A percentile compares a stretch with the other conserved stretches of the same genome.
These are phyloP conservation scores for Phoma herbarum DNA, from an alignment of 2,329 filamentous ascomycete species.

Conservation along the genomic window DNA sequence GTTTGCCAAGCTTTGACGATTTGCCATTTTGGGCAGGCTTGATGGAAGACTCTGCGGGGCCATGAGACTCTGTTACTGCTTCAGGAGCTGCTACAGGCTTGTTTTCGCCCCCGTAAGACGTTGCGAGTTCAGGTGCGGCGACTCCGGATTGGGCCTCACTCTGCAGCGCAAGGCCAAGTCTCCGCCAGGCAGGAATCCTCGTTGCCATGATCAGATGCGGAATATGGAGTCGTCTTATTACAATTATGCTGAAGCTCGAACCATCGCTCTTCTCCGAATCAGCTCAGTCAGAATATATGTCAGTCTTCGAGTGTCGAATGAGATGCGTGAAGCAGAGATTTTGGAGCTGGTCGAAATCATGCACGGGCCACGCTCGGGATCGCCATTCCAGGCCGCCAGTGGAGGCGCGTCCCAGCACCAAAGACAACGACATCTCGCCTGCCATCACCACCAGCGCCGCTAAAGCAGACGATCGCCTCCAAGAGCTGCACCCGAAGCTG, in stretches of 20 bases:
- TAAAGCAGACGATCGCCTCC: slow-evolving; percentile 43
- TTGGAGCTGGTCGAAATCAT: slow-evolving; percentile 30
- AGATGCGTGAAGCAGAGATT: slow-evolving; percentile 46
- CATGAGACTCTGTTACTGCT: slow-evolving; percentile 16
- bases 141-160: slow-evolving; percentile 55
- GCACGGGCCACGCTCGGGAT: slow-evolving; percentile 16
- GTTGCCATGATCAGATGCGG: slow-evolving; percentile 44
- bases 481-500: slow-evolving; percentile 43
- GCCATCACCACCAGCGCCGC: slow-evolving; percentile 34
- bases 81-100: slow-evolving; percentile 21
- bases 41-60: slow-evolving; percentile 22
- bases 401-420: slow-evolving; percentile 42
- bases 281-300: slow-evolving; percentile 40
- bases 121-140: slow-evolving; percentile 33
- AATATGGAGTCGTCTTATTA: slow-evolving; percentile 35
- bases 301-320: slow-evolving; percentile 45
- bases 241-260: slow-evolving; percentile 28
- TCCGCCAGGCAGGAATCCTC: slow-evolving; percentile 65
- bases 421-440: slow-evolving; percentile 33
- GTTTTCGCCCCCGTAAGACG: slow-evolving; percentile 21
- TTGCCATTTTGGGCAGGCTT: slow-evolving; percentile 37
- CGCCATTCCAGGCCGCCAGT: slow-evolving; percentile 43
- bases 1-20: slow-evolving; percentile 48
- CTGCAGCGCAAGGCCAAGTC: slow-evolving; percentile 68
- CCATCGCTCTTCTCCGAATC: slow-evolving; percentile 50